Percentiles rank a stretch among this genome's conserved stretches.
phyloP scores from a whole-genome alignment of 495 filamentous ascomycete species.

The Lophiotrema nucula region DNA sequence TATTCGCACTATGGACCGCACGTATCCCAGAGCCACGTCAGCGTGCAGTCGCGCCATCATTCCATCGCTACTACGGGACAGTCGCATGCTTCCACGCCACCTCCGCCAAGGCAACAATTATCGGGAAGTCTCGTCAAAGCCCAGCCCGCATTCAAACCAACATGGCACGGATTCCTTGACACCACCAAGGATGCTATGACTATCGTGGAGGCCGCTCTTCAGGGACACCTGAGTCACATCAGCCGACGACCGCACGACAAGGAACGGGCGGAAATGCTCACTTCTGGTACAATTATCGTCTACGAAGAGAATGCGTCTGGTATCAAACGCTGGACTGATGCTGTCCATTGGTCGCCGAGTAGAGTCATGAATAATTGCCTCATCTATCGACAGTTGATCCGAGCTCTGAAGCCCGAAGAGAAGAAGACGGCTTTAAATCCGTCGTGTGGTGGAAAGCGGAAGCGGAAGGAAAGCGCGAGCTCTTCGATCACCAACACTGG shows the following conservation, averaged over 20 bases:
- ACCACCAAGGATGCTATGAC: conserved; percentile 33
- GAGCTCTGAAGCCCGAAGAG: conserved; percentile 79
- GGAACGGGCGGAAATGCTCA: conserved; percentile 70
- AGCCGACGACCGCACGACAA: conserved; percentile 81
- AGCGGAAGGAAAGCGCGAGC: conserved; percentile 22
- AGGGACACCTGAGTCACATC: conserved; percentile 66
- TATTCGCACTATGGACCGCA: conserved; percentile 8
- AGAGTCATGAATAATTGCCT: conserved; percentile 86
- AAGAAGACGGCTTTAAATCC: conserved; percentile 83
- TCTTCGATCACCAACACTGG: conserved; percentile 30
- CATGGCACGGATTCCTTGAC: conserved; percentile 29
- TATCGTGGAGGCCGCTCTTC: conserved; percentile 51
- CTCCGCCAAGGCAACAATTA: conserved; percentile 14
- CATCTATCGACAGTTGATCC: conserved; percentile 82
- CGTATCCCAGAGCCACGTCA: neutral
- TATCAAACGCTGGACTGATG: conserved; percentile 94
- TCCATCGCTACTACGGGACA: conserved; percentile 13
- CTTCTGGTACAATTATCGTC: conserved; percentile 82
- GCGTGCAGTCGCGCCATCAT: conserved; percentile 17
- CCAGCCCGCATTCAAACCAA: conserved; percentile 30
- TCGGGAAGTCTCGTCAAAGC: conserved; percentile 21
- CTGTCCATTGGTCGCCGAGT: conserved; percentile 84
- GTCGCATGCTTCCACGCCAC: conserved; percentile 8
- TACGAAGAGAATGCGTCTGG: conserved; percentile 86
- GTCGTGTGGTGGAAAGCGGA: conserved; percentile 25